Percentiles rank a stretch among this genome's conserved stretches.
Evolutionary conservation across 2,329 filamentous ascomycete species (phyloP).

Genomic region (Fusarium sterilihyphosum): DNA sequence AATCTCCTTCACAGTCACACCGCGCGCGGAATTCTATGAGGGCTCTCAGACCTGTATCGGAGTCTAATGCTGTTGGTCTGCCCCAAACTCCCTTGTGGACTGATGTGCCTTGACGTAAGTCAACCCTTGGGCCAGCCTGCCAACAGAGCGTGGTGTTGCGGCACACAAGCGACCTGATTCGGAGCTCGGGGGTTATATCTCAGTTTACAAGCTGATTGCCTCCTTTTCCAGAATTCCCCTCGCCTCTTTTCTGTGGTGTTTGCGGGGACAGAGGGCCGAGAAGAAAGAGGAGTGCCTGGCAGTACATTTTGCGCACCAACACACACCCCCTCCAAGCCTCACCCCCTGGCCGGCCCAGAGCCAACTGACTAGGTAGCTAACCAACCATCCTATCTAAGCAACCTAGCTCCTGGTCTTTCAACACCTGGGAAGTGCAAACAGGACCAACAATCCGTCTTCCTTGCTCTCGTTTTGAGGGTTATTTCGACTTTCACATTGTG

Average conservation of each 20-base stretch:
- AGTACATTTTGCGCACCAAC: constrained; percentile 38
- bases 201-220: constrained; percentile 33
- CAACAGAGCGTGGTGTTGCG: constrained; percentile 38
- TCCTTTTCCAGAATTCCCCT: constrained; percentile 27
- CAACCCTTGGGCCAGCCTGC: constrained; percentile 27
- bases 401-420: constrained; percentile 36
- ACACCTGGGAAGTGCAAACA: constrained; percentile 34
- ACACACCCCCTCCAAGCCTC: constrained; percentile 39
- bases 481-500: constrained; percentile 44
- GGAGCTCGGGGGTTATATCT: constrained; percentile 41
- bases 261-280: constrained; percentile 39
- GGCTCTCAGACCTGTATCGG: constrained; percentile 25
- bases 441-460: constrained; percentile 41
- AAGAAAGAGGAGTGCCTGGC: constrained; percentile 37
- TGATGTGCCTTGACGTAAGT: constrained; percentile 45
- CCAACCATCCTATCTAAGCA: constrained; percentile 41
- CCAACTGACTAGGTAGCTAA: constrained; percentile 38
- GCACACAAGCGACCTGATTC: constrained; percentile 42
- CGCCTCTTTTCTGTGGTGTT: constrained; percentile 36
- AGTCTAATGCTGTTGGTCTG: constrained; percentile 37
- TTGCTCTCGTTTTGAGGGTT: constrained; percentile 39
- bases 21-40: constrained; percentile 21
- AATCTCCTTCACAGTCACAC: constrained; percentile 30
- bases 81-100: constrained; percentile 37
- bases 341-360: constrained; percentile 38